Evolutionary conservation across 495 filamentous ascomycete species (phyloP).

Genomic region (Glonium stellatum): DNA sequence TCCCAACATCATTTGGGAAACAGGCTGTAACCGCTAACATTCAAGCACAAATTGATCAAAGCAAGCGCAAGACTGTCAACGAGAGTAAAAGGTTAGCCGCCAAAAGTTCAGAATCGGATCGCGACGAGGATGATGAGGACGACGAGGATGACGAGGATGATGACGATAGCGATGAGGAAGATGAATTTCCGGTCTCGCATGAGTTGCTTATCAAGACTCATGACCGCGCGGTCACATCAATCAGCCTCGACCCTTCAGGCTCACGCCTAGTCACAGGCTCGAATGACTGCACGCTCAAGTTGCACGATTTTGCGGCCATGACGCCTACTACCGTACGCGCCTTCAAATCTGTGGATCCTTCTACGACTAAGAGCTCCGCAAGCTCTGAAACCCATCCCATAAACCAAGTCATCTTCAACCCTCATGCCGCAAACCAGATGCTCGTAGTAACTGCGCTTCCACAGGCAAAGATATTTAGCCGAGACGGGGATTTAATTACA

Average conservation of each 20-base stretch:
- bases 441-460: constrained; percentile 79
- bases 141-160: constrained; percentile 54
- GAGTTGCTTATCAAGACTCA: constrained; percentile 89
- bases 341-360: constrained; percentile 88
- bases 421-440: constrained; percentile 68
- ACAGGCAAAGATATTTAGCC: constrained; percentile 79
- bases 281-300: constrained; percentile 81
- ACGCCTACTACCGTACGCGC: constrained; percentile 87
- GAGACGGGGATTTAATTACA: constrained; percentile 76
- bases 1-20: constrained; percentile 84
- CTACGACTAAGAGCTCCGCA: constrained; percentile 62
- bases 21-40: constrained; percentile 65
- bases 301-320: constrained; percentile 94
- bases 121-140: constrained; percentile 24
- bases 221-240: constrained; percentile 76
- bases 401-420: constrained; percentile 80
- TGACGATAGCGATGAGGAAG: constrained; percentile 51
- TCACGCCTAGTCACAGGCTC: constrained; percentile 80
- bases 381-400: constrained; percentile 79
- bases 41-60: constrained; percentile 68
- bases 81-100: constrained; percentile 10
- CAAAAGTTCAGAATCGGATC: constrained; percentile 6
- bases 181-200: constrained; percentile 87
- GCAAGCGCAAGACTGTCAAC: constrained; percentile 51
- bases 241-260: constrained; percentile 78